Evolutionary conservation across 192 early-diverging fungal genomes (phyloP).

Genomic region (Entrophospora sp.): DNA sequence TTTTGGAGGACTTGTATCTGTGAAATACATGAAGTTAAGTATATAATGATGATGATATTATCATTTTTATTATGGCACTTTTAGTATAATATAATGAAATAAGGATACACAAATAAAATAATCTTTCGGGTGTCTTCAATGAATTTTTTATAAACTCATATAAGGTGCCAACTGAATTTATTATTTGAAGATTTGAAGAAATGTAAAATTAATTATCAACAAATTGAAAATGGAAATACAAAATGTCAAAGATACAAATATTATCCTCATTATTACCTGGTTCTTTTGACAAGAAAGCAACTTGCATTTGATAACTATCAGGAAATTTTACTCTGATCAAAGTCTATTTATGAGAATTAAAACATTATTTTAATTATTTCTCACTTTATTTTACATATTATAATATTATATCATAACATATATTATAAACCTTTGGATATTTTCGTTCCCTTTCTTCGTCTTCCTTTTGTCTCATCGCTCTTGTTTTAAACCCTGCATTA

Average conservation of each 20-base stretch:
- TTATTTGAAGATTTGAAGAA: not conserved
- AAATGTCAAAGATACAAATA: constrained; percentile 20
- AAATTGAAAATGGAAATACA: not conserved
- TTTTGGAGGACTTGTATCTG: constrained; percentile 41
- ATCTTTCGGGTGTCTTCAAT: constrained; percentile 27
- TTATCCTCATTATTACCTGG: constrained; percentile 33
- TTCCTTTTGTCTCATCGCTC: constrained; percentile 65
- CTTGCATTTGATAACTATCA: constrained; percentile 66
- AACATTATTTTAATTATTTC: not conserved
- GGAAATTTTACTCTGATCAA: constrained; percentile 78
- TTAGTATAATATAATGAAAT: not conserved
- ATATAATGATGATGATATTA: not conserved
- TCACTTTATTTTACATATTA: not conserved
- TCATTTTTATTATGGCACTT: not conserved
- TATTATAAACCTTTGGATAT: constrained; percentile 53
- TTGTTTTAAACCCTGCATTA: constrained; percentile 70
- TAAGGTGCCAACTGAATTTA: constrained; percentile 24
- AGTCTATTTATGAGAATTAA: constrained; percentile 26
- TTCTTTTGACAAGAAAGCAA: constrained; percentile 61
- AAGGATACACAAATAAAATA: constrained; percentile 28
- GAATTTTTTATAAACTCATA: constrained; percentile 28
- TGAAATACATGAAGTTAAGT: not conserved
- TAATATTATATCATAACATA: not conserved
- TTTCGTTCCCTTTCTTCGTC: constrained; percentile 47
- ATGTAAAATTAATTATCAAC: not conserved